phyloP scores from a whole-genome alignment of 176 grass and related monocot genomes.

The Paspalum notatum region DNA sequence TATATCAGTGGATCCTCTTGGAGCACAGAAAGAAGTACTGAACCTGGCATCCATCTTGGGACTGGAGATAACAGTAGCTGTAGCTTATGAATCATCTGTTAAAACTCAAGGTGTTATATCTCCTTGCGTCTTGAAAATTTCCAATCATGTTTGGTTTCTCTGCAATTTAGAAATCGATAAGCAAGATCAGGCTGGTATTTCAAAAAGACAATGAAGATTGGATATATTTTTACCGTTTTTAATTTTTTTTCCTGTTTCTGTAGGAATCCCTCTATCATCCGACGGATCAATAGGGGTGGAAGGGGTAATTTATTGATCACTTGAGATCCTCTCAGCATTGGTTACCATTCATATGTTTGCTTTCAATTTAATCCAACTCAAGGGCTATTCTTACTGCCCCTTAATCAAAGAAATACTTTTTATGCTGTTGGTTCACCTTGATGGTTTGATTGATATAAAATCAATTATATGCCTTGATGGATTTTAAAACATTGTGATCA shows the following conservation, averaged over 20 bases:
- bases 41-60: constrained; percentile 68
- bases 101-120: constrained; percentile 38
- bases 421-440: background rate
- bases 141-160: background rate
- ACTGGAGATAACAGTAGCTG: constrained; percentile 65
- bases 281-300: constrained; percentile 36
- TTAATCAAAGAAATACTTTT: background rate
- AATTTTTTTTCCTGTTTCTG: constrained; percentile 35
- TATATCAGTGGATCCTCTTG: constrained; percentile 78
- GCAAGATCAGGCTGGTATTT: background rate
- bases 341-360: background rate
- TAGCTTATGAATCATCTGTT: constrained; percentile 67
- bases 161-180: background rate
- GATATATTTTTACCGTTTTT: constrained; percentile 15
- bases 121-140: background rate
- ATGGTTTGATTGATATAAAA: background rate
- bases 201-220: background rate
- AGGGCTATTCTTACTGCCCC: background rate
- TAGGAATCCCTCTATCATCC: constrained; percentile 40
- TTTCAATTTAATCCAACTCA: constrained; percentile 4
- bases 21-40: constrained; percentile 81
- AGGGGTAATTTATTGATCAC: constrained; percentile 47
- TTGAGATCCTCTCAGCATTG: background rate
- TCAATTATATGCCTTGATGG: background rate
- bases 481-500: background rate